Evolutionary conservation across 495 filamentous ascomycete species (phyloP), one percentile per base, ranked within the genome.

Genomic region (Aspergillus indologenus): DNA sequence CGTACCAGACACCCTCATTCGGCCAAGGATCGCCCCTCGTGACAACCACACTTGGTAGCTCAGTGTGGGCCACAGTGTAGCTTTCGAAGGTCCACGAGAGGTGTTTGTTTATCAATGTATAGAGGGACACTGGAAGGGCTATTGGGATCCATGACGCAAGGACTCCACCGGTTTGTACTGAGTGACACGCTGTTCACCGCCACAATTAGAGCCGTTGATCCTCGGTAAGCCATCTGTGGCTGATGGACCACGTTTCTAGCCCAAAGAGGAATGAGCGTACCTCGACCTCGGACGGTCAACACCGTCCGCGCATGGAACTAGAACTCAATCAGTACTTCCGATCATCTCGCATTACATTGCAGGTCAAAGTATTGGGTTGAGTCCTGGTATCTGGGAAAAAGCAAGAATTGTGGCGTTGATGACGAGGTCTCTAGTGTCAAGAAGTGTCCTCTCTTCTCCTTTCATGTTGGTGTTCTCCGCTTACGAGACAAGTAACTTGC

Each of bases 271-370:
- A 29, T 12, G 21, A 56, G 24, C n/a, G 22, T 3, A 22, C 6
- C 17, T 54, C 18, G 31, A 18, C 24, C 26, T 29, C 26, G 9
- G 26, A 26, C 29, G 31, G 44, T 19, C 23, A 26, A 49, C 42
- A 48, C 44, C 34, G 12, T 40, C 48, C 40, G 31, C 45, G 21
- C 46, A 46, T 26, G n/a, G 22, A 46, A 50, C 19, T 51, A 46
- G 31, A 54, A 40, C 23, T 26, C 46, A 59, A 40, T 31, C 12
- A 22, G 56, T 60, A 51, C 43, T 45, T 34, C 53, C 21, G 45
- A 60, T 60, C 58, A 52, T 56, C 58, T 46, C 52, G 58, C 58
- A 60, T 60, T 56, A 47, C 52, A 51, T 56, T 55, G 29, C 44
- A 56, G 45, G 51, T 51, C 15, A 17, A 52, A 51, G 20, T 34